Evolutionary conservation across 1,284 basidiomycete genomes (phyloP), one percentile per base, ranked within the genome.

Genomic region (Cerrena zonata): DNA sequence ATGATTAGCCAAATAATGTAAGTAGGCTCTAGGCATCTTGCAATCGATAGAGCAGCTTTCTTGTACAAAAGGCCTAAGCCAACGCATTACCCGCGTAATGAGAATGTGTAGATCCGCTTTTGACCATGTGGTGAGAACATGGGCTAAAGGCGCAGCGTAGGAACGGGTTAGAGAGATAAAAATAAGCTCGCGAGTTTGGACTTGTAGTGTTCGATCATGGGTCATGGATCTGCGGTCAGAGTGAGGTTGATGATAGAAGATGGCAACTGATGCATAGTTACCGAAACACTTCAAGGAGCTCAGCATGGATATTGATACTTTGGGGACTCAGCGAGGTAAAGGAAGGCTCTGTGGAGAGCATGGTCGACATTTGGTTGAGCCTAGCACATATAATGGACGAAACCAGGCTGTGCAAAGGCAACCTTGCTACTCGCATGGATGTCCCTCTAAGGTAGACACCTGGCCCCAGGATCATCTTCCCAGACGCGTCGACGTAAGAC

Each of bases 401-500:
- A 19, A 50, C 27, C 22, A 50, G n/a, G 18, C 42, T 34, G 3
- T 41, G 18, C n/a, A 50, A 27, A 11, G 42, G 7, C 12, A 27
- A n/a, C 12, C 24, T 11, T 10, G 30, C 43, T 12, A 22, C 37
- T 18, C 45, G 39, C 3, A 50, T 22, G 13, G 43, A 27, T 7
- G 45, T 11, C 5, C 15, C 22, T 7, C 18, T 4, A 13, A 47
- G 49, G 22, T 45, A 50, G 4, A 34, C 49, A 5, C 45, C 18
- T 3, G 49, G 49, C 3, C 49, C 49, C 12, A 50, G 19, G 13
- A 22, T 34, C 49, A 50, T 45, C 34, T 50, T 50, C 5, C 49
- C 49, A 18, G 49, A 50, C 4, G 42, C 41, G 34, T 42, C 45
- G 22, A 50, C 49, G n/a, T 45, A 50, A 21, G 49, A 45, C 11